Percentiles rank a stretch among this genome's conserved stretches.
Evolutionary conservation across 345 rosid genomes (phyloP).

Genomic region (Zanthoxylum bungeanum): DNA sequence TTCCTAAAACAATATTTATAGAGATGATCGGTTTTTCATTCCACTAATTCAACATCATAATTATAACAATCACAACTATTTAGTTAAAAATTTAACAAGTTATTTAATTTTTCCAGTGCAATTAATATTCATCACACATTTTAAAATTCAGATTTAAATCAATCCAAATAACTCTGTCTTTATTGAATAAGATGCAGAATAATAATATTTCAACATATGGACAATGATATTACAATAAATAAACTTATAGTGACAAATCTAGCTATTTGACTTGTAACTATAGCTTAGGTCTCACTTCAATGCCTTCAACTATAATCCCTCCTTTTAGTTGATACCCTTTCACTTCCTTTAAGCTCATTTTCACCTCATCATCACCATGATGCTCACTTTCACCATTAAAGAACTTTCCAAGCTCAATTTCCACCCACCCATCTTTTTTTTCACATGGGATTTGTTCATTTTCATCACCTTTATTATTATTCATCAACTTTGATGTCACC

Average conservation of each 20-base stretch:
- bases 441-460: slow-evolving; percentile 19
- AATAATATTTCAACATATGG: not conserved
- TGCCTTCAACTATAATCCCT: slow-evolving; percentile 69
- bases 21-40: not conserved
- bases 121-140: too few relatives aligned
- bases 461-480: slow-evolving; percentile 8
- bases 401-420: slow-evolving; percentile 71
- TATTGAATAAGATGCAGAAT: too few relatives aligned
- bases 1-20: not conserved
- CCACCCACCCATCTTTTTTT: slow-evolving; percentile 73
- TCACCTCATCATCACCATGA: slow-evolving; percentile 28
- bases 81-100: too few relatives aligned
- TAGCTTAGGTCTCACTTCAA: slow-evolving; percentile 65
- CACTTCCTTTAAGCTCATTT: slow-evolving; percentile 65
- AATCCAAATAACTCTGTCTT: too few relatives aligned
- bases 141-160: too few relatives aligned
- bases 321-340: slow-evolving; percentile 73
- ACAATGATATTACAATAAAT: not conserved
- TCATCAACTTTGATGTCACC: slow-evolving; percentile 11
- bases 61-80: not conserved
- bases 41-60: not conserved
- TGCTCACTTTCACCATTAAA: slow-evolving; percentile 25
- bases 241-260: not conserved
- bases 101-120: too few relatives aligned
- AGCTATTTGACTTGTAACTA: not conserved